These are phyloP conservation scores for Tephrocybe sp. DNA, from an alignment of 768 basidiomycete genomes.

Conservation along the genomic window DNA sequence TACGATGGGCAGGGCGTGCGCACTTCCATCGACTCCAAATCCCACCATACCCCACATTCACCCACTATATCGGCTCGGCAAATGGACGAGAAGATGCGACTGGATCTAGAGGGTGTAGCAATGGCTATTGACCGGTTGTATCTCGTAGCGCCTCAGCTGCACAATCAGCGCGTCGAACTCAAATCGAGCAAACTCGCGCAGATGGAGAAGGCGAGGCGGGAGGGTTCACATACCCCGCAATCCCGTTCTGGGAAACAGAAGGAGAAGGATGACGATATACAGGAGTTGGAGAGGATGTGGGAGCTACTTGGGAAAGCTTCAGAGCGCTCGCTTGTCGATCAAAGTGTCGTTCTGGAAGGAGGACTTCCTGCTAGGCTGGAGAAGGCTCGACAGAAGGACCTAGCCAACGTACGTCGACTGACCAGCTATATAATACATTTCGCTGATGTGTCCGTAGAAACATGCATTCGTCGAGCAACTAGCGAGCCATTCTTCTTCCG, in stretches of 20 bases:
- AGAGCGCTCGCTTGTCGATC: slow-evolving; percentile 63
- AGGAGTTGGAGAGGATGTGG: slow-evolving; percentile 71
- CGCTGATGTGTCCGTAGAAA: slow-evolving; percentile 41
- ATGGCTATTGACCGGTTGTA: slow-evolving; percentile 91
- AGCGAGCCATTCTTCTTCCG: slow-evolving; percentile 65
- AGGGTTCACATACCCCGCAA: slow-evolving; percentile 28
- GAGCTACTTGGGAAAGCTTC: slow-evolving; percentile 73
- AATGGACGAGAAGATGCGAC: slow-evolving; percentile 74
- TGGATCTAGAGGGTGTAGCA: slow-evolving; percentile 84
- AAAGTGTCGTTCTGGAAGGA: slow-evolving; percentile 67
- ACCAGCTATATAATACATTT: neutral
- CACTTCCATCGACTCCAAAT: slow-evolving; percentile 36
- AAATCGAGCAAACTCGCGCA: slow-evolving; percentile 67
- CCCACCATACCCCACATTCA: slow-evolving; percentile 23
- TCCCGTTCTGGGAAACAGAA: slow-evolving; percentile 40
- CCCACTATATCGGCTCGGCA: slow-evolving; percentile 25
- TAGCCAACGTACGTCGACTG: slow-evolving; percentile 53
- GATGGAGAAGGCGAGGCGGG: slow-evolving; percentile 67
- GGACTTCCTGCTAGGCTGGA: slow-evolving; percentile 56
- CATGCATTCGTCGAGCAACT: slow-evolving; percentile 77
- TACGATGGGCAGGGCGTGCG: slow-evolving; percentile 50
- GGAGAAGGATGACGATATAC: slow-evolving; percentile 35
- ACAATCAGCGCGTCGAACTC: slow-evolving; percentile 92
- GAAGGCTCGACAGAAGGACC: slow-evolving; percentile 55
- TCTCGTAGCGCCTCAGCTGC: slow-evolving; percentile 80